These are phyloP conservation scores for Leishmania turanica DNA, from an alignment of 208 protist species.

Conservation along the genomic window DNA sequence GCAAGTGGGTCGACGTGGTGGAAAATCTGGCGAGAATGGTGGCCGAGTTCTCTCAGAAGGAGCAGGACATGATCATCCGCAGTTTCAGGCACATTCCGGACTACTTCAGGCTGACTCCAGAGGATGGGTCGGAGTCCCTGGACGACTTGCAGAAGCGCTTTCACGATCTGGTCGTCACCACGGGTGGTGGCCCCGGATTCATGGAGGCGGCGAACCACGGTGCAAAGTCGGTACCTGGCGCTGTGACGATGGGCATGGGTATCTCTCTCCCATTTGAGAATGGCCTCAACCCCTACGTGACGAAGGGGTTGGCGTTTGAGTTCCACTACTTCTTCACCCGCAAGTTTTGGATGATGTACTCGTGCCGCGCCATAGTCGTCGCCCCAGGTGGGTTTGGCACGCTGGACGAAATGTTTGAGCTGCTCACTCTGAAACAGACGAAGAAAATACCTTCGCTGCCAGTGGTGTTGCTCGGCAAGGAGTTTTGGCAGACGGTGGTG, in stretches of 20 bases:
- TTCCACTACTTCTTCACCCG: constrained; percentile 97
- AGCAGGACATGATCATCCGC: constrained; percentile 53
- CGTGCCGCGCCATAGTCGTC: constrained; percentile 87
- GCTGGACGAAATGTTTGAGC: constrained; percentile 92
- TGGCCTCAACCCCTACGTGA: constrained; percentile 90
- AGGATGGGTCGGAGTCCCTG: constrained; percentile 27
- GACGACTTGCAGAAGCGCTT: constrained; percentile 28
- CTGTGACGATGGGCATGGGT: constrained; percentile 91
- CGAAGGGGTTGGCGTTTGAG: constrained; percentile 88
- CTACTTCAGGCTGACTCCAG: constrained; percentile 71
- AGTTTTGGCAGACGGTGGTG: constrained; percentile 89
- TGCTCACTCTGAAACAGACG: constrained; percentile 92
- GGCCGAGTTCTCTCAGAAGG: constrained; percentile 56
- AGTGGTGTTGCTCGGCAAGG: constrained; percentile 81
- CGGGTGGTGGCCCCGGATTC: constrained; percentile 92
- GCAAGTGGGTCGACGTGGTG: constrained; percentile 85
- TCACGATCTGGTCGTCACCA: constrained; percentile 85
- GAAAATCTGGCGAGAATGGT: constrained; percentile 63
- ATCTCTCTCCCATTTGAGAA: constrained; percentile 94
- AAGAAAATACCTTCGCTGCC: constrained; percentile 87
- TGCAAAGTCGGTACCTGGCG: constrained; percentile 65
- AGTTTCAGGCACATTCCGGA: constrained; percentile 71
- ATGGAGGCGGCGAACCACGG: constrained; percentile 95
- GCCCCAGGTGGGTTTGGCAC: constrained; percentile 93
- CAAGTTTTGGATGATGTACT: constrained; percentile 96